These are phyloP conservation scores for Polygonum maritimum DNA, from an alignment of 148 eudicot genomes.

Conservation along the genomic window DNA sequence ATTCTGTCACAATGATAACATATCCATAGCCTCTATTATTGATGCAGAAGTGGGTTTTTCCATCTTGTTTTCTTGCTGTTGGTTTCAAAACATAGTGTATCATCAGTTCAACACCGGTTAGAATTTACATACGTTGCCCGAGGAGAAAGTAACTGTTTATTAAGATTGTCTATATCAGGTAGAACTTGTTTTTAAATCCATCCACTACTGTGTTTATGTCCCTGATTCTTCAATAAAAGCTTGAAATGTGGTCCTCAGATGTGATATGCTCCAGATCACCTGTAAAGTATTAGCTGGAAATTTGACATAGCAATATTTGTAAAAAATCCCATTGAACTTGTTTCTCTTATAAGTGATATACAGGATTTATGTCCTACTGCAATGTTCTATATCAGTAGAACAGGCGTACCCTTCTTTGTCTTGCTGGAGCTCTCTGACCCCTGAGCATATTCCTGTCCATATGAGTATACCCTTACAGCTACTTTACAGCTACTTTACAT, in stretches of 20 bases:
- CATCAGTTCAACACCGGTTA: not conserved
- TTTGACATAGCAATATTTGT: not conserved
- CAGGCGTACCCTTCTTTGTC: not conserved
- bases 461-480: not conserved
- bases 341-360: not conserved
- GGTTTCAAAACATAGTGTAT: not conserved
- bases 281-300: not conserved
- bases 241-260: not conserved
- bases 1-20: not conserved
- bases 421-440: not conserved
- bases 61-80: not conserved
- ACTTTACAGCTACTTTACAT: not conserved
- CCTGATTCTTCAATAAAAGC: not conserved
- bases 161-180: not conserved
- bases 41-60: not conserved
- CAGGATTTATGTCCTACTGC: not conserved
- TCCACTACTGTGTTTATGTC: not conserved
- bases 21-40: not conserved
- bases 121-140: not conserved
- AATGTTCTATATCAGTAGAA: not conserved
- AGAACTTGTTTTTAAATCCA: not conserved
- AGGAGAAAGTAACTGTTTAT: not conserved
- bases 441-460: not conserved
- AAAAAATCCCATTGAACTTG: not conserved
- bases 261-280: not conserved